These are phyloP conservation scores for Botrytis paeoniae DNA, from an alignment of 2,329 filamentous ascomycete genomes.

Conservation along the genomic window DNA sequence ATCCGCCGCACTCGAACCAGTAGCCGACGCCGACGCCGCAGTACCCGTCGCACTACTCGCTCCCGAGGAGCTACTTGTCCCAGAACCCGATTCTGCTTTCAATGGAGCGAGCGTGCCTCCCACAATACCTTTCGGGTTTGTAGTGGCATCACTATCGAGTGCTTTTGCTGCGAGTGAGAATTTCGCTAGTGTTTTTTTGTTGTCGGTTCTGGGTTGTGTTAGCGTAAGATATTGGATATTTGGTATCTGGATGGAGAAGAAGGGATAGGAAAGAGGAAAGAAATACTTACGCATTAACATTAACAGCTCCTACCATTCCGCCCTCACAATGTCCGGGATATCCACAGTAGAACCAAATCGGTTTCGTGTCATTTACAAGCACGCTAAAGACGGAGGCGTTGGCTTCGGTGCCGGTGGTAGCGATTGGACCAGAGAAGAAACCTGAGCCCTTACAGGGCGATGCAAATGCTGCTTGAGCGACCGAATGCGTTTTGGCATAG, in stretches of 20 bases:
- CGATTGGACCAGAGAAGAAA: conserved; percentile 29
- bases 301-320: conserved; percentile 47
- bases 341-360: conserved; percentile 47
- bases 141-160: not conserved
- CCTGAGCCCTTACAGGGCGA: conserved; percentile 36
- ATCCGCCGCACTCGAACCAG: not conserved
- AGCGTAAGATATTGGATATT: not conserved
- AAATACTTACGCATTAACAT: conserved; percentile 37
- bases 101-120: not conserved
- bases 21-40: not conserved
- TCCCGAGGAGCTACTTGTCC: not conserved
- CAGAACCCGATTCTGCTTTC: not conserved
- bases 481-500: conserved; percentile 50
- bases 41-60: not conserved
- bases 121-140: not conserved
- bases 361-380: conserved; percentile 41
- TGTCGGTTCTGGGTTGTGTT: not conserved
- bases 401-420: conserved; percentile 21
- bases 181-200: not conserved
- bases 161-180: conserved; percentile 1
- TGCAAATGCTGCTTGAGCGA: conserved; percentile 42
- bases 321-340: conserved; percentile 41
- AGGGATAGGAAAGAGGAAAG: not conserved
- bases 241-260: not conserved
- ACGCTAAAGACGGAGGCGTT: conserved; percentile 42